Evolutionary conservation across 1,284 basidiomycete species (phyloP).

Genomic region (Malassezia sympodialis): DNA sequence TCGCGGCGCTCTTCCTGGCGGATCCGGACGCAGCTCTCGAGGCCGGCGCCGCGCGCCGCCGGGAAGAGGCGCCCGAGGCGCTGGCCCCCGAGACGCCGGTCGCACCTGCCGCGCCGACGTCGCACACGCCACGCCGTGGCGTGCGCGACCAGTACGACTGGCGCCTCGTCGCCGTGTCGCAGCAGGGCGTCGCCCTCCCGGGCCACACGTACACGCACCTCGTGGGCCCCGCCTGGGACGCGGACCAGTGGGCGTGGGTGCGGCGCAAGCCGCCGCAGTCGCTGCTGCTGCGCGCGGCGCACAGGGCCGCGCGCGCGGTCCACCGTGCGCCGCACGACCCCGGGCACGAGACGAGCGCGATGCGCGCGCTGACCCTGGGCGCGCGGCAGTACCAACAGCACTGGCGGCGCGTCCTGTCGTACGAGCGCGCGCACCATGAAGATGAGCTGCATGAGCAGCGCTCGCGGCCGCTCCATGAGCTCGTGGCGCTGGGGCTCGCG

Average conservation of each 20-base stretch:
- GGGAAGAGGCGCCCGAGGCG: not conserved
- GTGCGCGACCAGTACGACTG: slow-evolving; percentile 17
- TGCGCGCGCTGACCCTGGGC: not conserved
- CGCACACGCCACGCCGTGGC: not conserved
- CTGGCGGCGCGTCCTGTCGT: slow-evolving; percentile 26
- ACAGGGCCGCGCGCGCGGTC: not conserved
- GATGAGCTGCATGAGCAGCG: slow-evolving; percentile 25
- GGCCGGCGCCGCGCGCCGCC: not conserved
- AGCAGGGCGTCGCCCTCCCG: slow-evolving; percentile 7
- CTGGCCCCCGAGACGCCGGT: not conserved
- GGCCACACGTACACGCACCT: slow-evolving; percentile 7
- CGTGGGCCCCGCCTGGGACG: not conserved
- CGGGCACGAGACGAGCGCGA: not conserved
- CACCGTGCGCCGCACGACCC: not conserved
- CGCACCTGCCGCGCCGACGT: not conserved
- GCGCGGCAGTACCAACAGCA: slow-evolving; percentile 22
- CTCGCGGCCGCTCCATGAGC: slow-evolving; percentile 25
- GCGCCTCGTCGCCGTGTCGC: slow-evolving; percentile 12
- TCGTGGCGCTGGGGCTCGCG: slow-evolving; percentile 27
- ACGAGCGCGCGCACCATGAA: slow-evolving; percentile 28
- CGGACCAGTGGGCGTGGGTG: not conserved
- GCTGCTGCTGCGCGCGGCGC: slow-evolving; percentile 9
- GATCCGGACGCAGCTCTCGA: not conserved
- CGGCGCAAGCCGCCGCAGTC: slow-evolving; percentile 10
- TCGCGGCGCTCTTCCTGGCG: not conserved